A percentile compares a stretch with the other conserved stretches of the same genome.
Evolutionary conservation across 108 stramenopile species (phyloP).

Genomic region (Nannochloropsis gaditana): DNA sequence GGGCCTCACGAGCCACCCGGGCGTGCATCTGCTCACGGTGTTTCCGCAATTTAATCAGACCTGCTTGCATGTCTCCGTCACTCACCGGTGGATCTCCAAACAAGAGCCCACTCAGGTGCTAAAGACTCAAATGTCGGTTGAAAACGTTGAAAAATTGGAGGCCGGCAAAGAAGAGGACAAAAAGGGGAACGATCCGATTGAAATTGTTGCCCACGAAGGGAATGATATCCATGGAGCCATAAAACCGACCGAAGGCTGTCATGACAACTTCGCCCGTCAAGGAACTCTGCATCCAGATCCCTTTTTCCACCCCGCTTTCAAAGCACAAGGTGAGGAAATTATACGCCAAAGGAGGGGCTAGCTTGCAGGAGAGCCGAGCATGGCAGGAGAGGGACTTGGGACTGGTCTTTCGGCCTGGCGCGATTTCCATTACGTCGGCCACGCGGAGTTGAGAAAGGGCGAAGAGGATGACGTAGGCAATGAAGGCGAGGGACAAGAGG

Average conservation of each 20-base stretch:
- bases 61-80: not conserved
- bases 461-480: conserved; percentile 14
- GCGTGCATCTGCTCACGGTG: conserved; percentile 5
- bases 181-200: conserved; percentile 1
- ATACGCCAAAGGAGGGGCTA: conserved; percentile 1
- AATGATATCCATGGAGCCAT: not conserved
- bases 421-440: conserved; percentile 21
- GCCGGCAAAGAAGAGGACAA: not conserved
- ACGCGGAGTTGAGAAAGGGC: conserved; percentile 8
- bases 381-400: conserved; percentile 22
- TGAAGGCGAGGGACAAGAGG: not conserved
- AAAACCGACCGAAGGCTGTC: conserved; percentile 18
- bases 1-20: not conserved
- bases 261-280: not conserved
- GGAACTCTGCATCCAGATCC: conserved; percentile 9
- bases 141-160: not conserved
- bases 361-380: not conserved
- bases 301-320: not conserved
- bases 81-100: not conserved
- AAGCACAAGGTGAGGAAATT: not conserved
- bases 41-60: not conserved
- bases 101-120: not conserved
- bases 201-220: conserved; percentile 22
- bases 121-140: not conserved
- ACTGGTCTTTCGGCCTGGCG: conserved; percentile 11